Conservation (phyloP, 2,329 filamentous ascomycete species). For the Magnaporthiopsis rhizophila region DNA sequence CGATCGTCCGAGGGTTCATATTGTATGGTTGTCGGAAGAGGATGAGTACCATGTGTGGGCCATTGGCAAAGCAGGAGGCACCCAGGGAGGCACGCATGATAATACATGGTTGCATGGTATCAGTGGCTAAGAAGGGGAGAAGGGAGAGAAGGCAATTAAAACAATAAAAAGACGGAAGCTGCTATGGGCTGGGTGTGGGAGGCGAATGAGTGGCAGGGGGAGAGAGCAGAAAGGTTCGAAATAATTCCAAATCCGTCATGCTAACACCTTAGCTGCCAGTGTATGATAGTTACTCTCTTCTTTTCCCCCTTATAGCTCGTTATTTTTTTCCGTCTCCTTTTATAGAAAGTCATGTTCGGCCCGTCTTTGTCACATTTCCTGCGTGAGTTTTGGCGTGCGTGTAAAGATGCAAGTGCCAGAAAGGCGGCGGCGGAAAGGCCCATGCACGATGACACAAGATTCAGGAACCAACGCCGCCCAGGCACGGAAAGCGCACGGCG, state of each 20-base stretch:
- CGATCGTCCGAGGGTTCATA: too few relatives aligned
- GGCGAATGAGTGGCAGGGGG: background rate
- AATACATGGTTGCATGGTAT: too few relatives aligned
- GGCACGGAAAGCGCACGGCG: background rate
- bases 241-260: background rate
- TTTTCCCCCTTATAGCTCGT: background rate
- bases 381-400: background rate
- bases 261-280: background rate
- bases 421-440: background rate
- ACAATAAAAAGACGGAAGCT: slow-evolving; percentile 1
- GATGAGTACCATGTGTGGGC: too few relatives aligned
- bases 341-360: background rate
- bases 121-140: background rate
- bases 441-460: background rate
- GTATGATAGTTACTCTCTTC: background rate
- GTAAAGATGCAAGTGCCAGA: background rate
- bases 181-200: background rate
- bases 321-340: background rate
- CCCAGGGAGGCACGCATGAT: too few relatives aligned
- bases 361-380: background rate
- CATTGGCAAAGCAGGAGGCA: too few relatives aligned
- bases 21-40: too few relatives aligned
- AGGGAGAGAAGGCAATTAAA: background rate
- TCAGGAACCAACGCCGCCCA: background rate
- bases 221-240: background rate